phyloP scores from a whole-genome alignment of 208 protist genomes.

The Spongospora subterranea region DNA sequence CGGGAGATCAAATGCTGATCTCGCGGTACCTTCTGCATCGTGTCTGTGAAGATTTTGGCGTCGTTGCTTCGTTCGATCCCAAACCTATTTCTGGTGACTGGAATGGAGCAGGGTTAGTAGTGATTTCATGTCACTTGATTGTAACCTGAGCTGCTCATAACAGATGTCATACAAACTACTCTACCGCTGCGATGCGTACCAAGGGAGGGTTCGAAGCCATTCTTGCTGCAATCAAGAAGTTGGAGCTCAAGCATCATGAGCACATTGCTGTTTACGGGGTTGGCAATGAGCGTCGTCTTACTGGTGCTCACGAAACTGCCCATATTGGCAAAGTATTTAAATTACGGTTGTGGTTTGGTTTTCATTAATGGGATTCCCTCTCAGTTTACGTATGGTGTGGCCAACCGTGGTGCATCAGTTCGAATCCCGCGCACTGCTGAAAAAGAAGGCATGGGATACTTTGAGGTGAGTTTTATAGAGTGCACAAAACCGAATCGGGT shows the following conservation, averaged over 20 bases:
- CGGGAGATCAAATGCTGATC: constrained; percentile 89
- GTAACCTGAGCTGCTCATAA: not conserved
- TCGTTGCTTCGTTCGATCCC: constrained; percentile 80
- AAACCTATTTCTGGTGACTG: constrained; percentile 95
- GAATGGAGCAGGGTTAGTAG: constrained; percentile 85
- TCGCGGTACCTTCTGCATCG: constrained; percentile 69
- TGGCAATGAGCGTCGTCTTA: constrained; percentile 81
- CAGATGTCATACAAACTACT: constrained; percentile 96
- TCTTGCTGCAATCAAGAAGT: constrained; percentile 73
- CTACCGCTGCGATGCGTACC: constrained; percentile 85
- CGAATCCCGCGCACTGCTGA: constrained; percentile 90
- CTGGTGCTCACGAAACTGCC: constrained; percentile 81
- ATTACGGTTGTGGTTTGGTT: not conserved
- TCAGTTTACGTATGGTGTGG: constrained; percentile 78
- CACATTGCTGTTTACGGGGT: constrained; percentile 80
- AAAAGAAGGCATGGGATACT: constrained; percentile 88
- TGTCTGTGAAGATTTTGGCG: constrained; percentile 77
- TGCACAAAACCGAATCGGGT: not conserved
- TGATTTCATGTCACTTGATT: not conserved
- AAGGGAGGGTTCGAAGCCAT: constrained; percentile 75
- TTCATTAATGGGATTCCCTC: not conserved
- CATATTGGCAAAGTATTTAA: constrained; percentile 69
- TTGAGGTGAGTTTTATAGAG: constrained; percentile 80
- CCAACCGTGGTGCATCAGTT: constrained; percentile 86
- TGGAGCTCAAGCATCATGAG: constrained; percentile 73